Evolutionary conservation across 345 rosid genomes (phyloP), one percentile per base, ranked within the genome.

Genomic region (Citrus inodora): DNA sequence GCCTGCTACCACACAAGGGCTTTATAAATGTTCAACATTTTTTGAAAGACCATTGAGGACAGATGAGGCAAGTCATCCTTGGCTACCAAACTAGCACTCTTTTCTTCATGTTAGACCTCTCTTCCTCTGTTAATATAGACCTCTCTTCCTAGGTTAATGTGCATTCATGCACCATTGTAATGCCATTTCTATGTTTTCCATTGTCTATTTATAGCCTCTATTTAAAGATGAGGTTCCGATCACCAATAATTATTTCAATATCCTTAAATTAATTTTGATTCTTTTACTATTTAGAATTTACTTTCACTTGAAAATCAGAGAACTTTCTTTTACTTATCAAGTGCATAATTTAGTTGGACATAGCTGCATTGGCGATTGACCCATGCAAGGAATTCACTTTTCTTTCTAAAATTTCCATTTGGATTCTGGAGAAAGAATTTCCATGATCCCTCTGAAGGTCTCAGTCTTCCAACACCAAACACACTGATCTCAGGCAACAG

Each of bases 31-130:
- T 42, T 42, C 48, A 10, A 42, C 48, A 16, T 51, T 13, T 13
- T 51, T 14, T 16, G 4, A 51, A 51, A 35, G 37, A 16, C 21
- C 21, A 51, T 5, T 51, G 4, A 51, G 21, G 56, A 51, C 17
- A 17, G 56, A 51, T 51, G 78, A 79, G 86, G 88, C 86, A 83
- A 77, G 83, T 83, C 83, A 83, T 86, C 82, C 82, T 79, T 81
- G 82, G 87, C 82, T 86, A 80, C 56, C 77, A 53, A 60, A 79
- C 80, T 42, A 71, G 70, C 14, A 67, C 76, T 78, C 77, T 78
- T 73, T 60, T 76, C 88, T 76, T 82, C 92, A 84, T 84, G 88
- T 78, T 46, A 82, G 83, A 24, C 82, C 40, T 37, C 76, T 78
- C 71, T 67, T 40, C 55, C 8, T 67, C 30, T 38, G 9, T 21